Conservation (phyloP, 2,329 filamentous ascomycete genomes). For the Diaporthe sp. region DNA sequence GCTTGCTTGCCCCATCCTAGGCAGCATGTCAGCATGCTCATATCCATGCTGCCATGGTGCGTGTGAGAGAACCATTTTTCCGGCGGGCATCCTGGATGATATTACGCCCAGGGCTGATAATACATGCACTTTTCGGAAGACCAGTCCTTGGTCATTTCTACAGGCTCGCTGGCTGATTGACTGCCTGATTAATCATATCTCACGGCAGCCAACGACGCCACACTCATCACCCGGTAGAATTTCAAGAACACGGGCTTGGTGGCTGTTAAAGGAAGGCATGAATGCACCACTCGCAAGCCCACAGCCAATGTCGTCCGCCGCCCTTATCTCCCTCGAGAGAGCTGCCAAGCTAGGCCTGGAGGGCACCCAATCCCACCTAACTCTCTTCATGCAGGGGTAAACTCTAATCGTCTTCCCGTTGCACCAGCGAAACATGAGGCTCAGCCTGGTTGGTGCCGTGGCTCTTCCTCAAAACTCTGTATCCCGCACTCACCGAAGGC, state of each 20-base stretch:
- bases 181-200: not conserved
- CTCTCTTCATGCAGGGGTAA: conserved; percentile 27
- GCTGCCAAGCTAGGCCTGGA: conserved; percentile 3
- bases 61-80: not conserved
- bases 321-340: conserved; percentile 6
- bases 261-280: conserved; percentile 23
- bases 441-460: not conserved
- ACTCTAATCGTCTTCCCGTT: conserved; percentile 19
- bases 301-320: conserved; percentile 16
- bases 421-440: conserved; percentile 27
- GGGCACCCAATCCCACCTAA: conserved; percentile 6
- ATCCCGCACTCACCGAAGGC: conserved; percentile 1
- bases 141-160: not conserved
- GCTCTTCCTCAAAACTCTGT: not conserved
- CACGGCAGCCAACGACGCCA: not conserved
- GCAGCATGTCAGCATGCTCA: not conserved
- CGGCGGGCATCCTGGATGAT: not conserved
- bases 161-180: not conserved
- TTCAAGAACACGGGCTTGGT: conserved; percentile 16
- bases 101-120: not conserved
- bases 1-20: not conserved
- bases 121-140: not conserved
- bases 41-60: not conserved
- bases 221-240: conserved; percentile 11
- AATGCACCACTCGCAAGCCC: not conserved